Base-by-base conservation (phyloP, 2,329 filamentous ascomycete species). In the Nemania sp. region DNA sequence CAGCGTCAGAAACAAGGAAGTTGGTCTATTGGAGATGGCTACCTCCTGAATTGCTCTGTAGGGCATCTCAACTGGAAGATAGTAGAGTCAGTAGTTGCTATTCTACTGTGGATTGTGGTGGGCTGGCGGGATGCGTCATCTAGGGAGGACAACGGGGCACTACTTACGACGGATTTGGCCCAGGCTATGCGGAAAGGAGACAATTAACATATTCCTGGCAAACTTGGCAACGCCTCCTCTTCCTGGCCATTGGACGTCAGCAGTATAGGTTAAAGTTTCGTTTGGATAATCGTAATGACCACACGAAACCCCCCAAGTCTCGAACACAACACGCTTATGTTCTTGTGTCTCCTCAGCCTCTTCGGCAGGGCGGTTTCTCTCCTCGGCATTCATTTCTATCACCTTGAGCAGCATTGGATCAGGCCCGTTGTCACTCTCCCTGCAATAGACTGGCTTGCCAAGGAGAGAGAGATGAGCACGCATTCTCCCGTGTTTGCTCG, bases 1-100 rank as follows among this genome's bases (percentile, higher is more conserved):
- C 9, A 88, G 78, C 0, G 84, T 81, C 2, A 88, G 66, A 0
- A 80, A 81, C 15, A 86, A 68, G 0, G 76, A 73, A 2, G 62
- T 73, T 56, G 63, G 75, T 51, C 18, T 68, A 35, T 34, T 71
- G 70, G 72, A 77, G 66, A 73, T 69, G 2, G 84, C 72, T 9
- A 81, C 67, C 51, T 83, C 79, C 29, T 80, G 64, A 34, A 85
- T 79, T 1, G 75, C 81, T 18, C 77, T 75, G 39, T 82, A 80
- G 0, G 80, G 75, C 13, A 87, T 79, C 50, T 84, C 79, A 35
- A 86, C 73, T 64, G 40, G 25, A 29, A 46, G 7, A 34, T 17
- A 40, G 15, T 7, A 25, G n/a, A 37, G 37, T 64, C 40, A 64
- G 47, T 20, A 52, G 32, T 18, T 6, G 15, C 2, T n/a, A 2